phyloP scores from a whole-genome alignment of 257 asterid species.

The Penstemon barbatus region DNA sequence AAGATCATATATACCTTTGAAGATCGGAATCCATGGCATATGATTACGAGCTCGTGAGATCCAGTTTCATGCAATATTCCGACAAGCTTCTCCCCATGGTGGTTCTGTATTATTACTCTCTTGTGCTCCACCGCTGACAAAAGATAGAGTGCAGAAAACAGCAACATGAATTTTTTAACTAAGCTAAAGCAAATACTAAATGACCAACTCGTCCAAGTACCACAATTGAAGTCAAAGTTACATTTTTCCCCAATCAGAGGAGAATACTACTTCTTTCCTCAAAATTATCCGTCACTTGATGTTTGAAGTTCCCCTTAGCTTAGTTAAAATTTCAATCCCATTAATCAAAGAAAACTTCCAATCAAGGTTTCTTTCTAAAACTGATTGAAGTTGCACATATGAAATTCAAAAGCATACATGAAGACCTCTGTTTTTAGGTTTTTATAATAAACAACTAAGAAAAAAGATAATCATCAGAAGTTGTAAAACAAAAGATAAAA shows the following conservation, averaged over 20 bases:
- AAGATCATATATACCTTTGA: conserved; percentile 59
- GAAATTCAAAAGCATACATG: background rate
- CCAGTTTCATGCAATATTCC: conserved; percentile 78
- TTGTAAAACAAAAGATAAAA: background rate
- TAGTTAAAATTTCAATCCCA: background rate
- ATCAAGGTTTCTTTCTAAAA: background rate
- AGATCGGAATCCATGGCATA: conserved; percentile 91
- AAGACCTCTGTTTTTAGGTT: background rate
- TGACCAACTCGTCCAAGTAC: conserved; percentile 11
- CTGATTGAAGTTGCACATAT: no score
- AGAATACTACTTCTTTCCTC: background rate
- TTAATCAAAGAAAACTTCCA: background rate
- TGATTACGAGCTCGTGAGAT: conserved; percentile 67
- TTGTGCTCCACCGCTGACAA: conserved; percentile 43
- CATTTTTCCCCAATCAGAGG: background rate
- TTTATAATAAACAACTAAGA: background rate
- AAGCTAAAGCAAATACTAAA: background rate
- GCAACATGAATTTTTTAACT: background rate
- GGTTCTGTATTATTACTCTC: conserved; percentile 53
- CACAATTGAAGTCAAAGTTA: background rate
- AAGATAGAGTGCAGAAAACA: conserved; percentile 9
- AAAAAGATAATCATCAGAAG: background rate
- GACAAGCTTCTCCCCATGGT: conserved; percentile 69
- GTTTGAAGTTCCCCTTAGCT: background rate
- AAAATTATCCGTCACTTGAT: conserved; percentile 1